Evolutionary conservation across 495 filamentous ascomycete species (phyloP).

Genomic region (Aspergillus taichungensis): DNA sequence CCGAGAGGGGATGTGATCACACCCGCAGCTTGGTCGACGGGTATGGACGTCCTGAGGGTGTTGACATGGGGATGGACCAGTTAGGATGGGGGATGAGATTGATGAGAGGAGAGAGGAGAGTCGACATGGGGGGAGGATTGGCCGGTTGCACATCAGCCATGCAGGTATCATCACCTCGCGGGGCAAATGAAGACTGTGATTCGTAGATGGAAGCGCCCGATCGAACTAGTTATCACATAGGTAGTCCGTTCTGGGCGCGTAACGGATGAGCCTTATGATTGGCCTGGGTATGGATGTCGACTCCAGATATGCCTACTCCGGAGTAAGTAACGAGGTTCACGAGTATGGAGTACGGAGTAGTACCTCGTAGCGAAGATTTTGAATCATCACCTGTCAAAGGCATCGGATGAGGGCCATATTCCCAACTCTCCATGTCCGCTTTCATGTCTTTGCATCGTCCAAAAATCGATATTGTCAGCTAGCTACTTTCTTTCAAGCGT

Average conservation of each 20-base stretch:
- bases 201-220: conserved; percentile 16
- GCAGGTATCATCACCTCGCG: conserved; percentile 10
- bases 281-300: too few species aligned
- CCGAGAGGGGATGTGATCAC: conserved; percentile 26
- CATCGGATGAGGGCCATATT: too few species aligned
- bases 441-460: neutral
- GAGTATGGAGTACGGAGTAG: too few species aligned
- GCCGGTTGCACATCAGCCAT: conserved; percentile 7
- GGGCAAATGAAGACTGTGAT: conserved; percentile 4
- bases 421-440: neutral
- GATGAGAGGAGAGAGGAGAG: conserved; percentile 6
- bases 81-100: conserved; percentile 2
- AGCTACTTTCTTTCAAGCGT: neutral
- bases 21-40: conserved; percentile 18
- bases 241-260: too few species aligned
- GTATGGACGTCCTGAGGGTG: conserved; percentile 8
- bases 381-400: too few species aligned
- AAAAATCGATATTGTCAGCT: neutral
- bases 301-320: too few species aligned
- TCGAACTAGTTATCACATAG: neutral
- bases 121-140: neutral
- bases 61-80: conserved; percentile 1
- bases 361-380: too few species aligned
- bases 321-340: too few species aligned
- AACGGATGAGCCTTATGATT: neutral